These are phyloP conservation scores for Gymnopilus junonius DNA, from an alignment of 768 basidiomycete genomes.

Conservation along the genomic window DNA sequence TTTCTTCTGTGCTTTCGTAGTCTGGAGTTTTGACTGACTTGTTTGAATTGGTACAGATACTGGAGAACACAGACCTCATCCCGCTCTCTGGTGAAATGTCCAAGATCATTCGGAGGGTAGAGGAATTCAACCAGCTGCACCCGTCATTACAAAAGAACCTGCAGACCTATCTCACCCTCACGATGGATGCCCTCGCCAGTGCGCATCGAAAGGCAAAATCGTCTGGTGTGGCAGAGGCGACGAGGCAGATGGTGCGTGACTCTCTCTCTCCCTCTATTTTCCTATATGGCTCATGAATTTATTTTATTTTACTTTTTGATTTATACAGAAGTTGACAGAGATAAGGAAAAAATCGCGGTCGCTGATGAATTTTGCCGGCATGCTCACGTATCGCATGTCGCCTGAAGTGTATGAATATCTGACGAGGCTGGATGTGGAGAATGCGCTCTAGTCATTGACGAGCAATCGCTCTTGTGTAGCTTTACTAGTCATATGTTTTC, in stretches of 20 bases:
- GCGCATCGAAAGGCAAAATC: conserved; percentile 80
- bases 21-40: neutral
- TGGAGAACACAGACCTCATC: conserved; percentile 86
- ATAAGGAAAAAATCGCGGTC: conserved; percentile 83
- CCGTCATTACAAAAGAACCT: conserved; percentile 90
- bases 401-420: conserved; percentile 90
- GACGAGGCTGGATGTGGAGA: conserved; percentile 84
- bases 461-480: too few relatives aligned
- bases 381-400: conserved; percentile 88
- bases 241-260: conserved; percentile 70
- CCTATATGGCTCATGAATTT: conserved; percentile 12
- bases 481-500: too few relatives aligned
- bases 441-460: conserved; percentile 65
- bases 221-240: conserved; percentile 72
- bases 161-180: conserved; percentile 83
- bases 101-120: conserved; percentile 83
- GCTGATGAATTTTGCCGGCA: conserved; percentile 87
- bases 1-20: neutral
- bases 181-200: conserved; percentile 90
- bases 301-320: neutral
- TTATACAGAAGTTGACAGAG: conserved; percentile 59
- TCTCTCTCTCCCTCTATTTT: neutral
- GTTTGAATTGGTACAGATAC: conserved; percentile 59
- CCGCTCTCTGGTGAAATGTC: conserved; percentile 86
- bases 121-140: conserved; percentile 87